A percentile compares a stretch with the other conserved stretches of the same genome.
Evolutionary conservation across 2,329 filamentous ascomycete genomes (phyloP).

Genomic region (Talaromyces verruculosus): DNA sequence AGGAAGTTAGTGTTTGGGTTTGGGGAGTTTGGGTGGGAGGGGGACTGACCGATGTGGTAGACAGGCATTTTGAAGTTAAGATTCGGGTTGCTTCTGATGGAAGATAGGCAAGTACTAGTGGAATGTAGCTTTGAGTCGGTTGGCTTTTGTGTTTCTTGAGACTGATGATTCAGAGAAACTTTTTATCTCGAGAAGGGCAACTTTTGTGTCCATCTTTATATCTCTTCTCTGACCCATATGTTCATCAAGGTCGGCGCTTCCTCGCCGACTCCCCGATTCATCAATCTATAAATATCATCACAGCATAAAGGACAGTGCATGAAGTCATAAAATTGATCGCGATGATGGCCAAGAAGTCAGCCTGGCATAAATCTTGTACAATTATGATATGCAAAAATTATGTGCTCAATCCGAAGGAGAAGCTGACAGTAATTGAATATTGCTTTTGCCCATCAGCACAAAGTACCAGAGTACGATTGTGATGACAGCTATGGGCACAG

Average conservation of each 20-base stretch:
- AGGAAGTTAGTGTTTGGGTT: not conserved
- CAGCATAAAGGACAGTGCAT: not conserved
- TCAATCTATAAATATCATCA: not conserved
- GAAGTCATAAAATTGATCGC: not conserved
- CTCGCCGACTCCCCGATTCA: not conserved
- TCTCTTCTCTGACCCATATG: not conserved
- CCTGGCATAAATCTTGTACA: not conserved
- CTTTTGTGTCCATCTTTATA: not conserved
- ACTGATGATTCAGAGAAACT: not conserved
- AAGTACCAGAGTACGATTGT: no score
- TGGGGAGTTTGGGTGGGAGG: not conserved
- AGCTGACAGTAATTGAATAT: not conserved
- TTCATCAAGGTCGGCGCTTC: not conserved
- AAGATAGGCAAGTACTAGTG: not conserved
- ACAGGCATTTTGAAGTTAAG: no score
- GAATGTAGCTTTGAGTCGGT: not conserved
- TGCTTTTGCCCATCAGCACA: not conserved
- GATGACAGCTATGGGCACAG: not conserved
- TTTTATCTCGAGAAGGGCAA: not conserved
- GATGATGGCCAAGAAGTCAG: not conserved
- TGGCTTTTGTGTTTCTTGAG: not conserved
- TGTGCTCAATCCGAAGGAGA: no score
- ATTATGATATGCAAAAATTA: not conserved
- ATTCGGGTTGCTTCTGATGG: no score
- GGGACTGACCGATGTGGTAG: constrained; percentile 41